A percentile compares a stretch with the other conserved stretches of the same genome.
Evolutionary conservation across 129 eudicot species (phyloP).

Genomic region (Erigeron canadensis): DNA sequence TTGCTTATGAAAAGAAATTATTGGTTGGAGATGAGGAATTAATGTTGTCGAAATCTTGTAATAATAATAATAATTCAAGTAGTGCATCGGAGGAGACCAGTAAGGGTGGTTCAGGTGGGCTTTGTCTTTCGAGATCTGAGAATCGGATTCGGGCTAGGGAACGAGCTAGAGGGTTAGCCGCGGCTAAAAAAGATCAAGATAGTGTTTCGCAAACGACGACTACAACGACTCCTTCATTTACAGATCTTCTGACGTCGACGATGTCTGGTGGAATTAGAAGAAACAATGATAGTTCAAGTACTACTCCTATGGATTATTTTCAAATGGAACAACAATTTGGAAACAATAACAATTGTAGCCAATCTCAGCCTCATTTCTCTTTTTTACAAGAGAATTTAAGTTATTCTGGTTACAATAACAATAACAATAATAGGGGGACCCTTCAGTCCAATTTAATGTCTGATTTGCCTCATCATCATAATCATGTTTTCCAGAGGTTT

Average conservation of each 20-base stretch:
- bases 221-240: constrained; percentile 33
- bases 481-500: constrained; percentile 56
- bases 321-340: constrained; percentile 37
- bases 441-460: constrained; percentile 98
- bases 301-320: constrained; percentile 42
- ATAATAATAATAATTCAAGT: too few relatives aligned
- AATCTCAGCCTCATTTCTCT: constrained; percentile 43
- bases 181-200: constrained; percentile 62
- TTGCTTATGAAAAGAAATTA: constrained; percentile 17
- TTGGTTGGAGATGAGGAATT: constrained; percentile 16
- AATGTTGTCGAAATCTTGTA: constrained; percentile 38
- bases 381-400: constrained; percentile 56
- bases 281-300: constrained; percentile 4
- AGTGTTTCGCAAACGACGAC: constrained; percentile 37
- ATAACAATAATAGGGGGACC: constrained; percentile 99
- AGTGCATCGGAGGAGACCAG: constrained; percentile 74
- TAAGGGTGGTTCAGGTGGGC: constrained; percentile 72
- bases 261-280: constrained; percentile 12
- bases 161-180: constrained; percentile 62
- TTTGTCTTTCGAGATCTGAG: constrained; percentile 68
- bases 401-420: constrained; percentile 50
- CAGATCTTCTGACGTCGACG: constrained; percentile 62
- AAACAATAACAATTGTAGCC: constrained; percentile 32
- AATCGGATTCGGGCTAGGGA: constrained; percentile 67
- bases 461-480: constrained; percentile 33